Evolutionary conservation across 345 rosid species (phyloP), one percentile per base, ranked within the genome.

Genomic region (Microcos paniculata): DNA sequence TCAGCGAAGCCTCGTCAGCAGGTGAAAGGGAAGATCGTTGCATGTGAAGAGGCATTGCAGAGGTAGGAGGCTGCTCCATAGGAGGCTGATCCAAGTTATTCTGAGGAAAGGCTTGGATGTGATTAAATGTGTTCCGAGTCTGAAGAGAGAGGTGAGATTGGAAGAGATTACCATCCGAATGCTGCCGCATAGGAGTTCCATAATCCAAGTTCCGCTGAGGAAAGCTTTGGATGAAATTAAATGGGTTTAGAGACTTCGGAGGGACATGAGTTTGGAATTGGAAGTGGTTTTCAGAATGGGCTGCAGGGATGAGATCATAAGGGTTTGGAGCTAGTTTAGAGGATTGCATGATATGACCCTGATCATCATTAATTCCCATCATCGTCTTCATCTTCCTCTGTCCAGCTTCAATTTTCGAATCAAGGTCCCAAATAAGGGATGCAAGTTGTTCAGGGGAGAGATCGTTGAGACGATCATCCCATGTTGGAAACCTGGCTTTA

Each of bases 401-500:
- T 2, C 12, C 73, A 51, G 31, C 46, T 51, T 70, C 73, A 19
- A 70, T 12, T 58, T 51, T 70, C 59, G 8, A 51, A 30, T 70
- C 52, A 38, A 71, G 51, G 55, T 55, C 38, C 23, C 35, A 14
- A 23, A 35, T 63, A 56, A 58, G 30, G 0, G 33, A 21, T 5
- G 8, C 64, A 40, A 73, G 38, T 14, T 66, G 26, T 24, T 72
- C 26, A 3, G 31, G 9, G 62, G 42, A 53, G 51, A 16, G 59
- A 57, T 51, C 8, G 62, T 23, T 24, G 23, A 73, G 42, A 18
- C 76, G 65, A 73, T 43, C 66, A 59, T 73, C 68, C 76, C 76
- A 73, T 40, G 66, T 43, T 0, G 56, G 76, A 28, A 57, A 73
- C 76, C 28, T 73, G 38, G 76, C 66, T 30, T 58, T 30, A 8